Conservation (phyloP, 768 basidiomycete species). For the Megacollybia marginata region DNA sequence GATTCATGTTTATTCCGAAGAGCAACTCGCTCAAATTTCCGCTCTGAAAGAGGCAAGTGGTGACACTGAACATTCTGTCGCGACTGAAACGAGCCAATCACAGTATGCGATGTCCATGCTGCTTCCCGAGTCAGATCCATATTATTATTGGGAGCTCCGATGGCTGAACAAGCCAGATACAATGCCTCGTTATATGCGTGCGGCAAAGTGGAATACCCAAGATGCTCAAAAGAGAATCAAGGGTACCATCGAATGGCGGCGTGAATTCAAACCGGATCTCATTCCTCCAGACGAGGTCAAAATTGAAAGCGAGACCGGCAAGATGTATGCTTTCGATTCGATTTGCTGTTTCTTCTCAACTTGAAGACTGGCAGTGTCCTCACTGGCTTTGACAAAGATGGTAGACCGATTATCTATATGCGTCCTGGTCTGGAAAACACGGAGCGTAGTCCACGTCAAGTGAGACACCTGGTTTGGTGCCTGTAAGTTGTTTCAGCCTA, state of each 20-base stretch:
- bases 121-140: slow-evolving; percentile 62
- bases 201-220: slow-evolving; percentile 74
- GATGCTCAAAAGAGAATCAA: slow-evolving; percentile 76
- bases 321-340: slow-evolving; percentile 52
- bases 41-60: slow-evolving; percentile 49
- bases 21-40: slow-evolving; percentile 53
- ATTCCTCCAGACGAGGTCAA: slow-evolving; percentile 76
- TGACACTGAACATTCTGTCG: not conserved
- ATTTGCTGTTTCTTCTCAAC: not conserved
- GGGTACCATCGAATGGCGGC: slow-evolving; percentile 75
- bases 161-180: slow-evolving; percentile 70
- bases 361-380: slow-evolving; percentile 46
- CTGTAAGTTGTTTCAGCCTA: slow-evolving; percentile 43
- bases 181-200: slow-evolving; percentile 72
- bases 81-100: not conserved
- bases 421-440: slow-evolving; percentile 86
- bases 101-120: slow-evolving; percentile 64
- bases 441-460: slow-evolving; percentile 65
- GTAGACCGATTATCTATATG: slow-evolving; percentile 85
- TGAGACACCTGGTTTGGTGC: slow-evolving; percentile 82
- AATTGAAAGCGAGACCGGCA: slow-evolving; percentile 78
- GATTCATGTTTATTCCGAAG: slow-evolving; percentile 51
- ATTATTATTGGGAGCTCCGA: slow-evolving; percentile 68
- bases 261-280: slow-evolving; percentile 79
- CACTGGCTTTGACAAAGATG: slow-evolving; percentile 81